Base-by-base conservation (phyloP, 192 early-diverging fungal species). In the Coemansia sp. region DNA sequence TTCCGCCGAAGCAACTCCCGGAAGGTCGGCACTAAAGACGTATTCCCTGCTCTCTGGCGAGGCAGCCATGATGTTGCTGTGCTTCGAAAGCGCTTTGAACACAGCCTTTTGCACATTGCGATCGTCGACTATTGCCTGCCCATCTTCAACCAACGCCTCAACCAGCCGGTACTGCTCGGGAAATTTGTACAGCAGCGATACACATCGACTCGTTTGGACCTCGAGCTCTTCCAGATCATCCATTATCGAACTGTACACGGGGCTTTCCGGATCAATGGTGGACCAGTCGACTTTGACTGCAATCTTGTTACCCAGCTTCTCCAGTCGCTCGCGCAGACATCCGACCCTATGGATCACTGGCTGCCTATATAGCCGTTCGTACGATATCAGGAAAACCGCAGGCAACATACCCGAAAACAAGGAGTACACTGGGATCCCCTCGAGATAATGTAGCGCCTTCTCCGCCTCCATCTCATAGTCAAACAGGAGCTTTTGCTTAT, bases 401-500 rank as follows among this genome's bases (percentile, higher is more conserved):
- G 92, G 92, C 23, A 95, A 65, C 17, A 95, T 68, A 20, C 87
- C 85, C 23, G 74, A 69, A 66, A 87, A 87, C 33, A 86, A 44
- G 27, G 87, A 81, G 40, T 84, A 63, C 11, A 83, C 61, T 2
- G 83, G 76, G 37, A 85, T 75, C 20, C 71, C 73, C 59, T 89
- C 88, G 27, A 92, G 68, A 61, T 86, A 91, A 23, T 83, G 75
- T 42, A 96, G 65, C 7, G 84, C 90, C 64, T 92, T 91, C 42
- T 89, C 91, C 2, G 86, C 94, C 61, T 92, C 91, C 44, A 83
- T 75, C 29, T 79, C 82, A 61, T 83, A 67, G 62, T 94, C 89
- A 75, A 97, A 97, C 55, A 97, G 62, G 3, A 87, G 89, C 62
- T 82, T 88, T 70, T 97, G 94, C 44, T 83, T 69, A 23, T 59